Percentiles rank a stretch among this genome's conserved stretches.
Conservation (phyloP, 305 asterid genomes). For the Fraxinus albicans region DNA sequence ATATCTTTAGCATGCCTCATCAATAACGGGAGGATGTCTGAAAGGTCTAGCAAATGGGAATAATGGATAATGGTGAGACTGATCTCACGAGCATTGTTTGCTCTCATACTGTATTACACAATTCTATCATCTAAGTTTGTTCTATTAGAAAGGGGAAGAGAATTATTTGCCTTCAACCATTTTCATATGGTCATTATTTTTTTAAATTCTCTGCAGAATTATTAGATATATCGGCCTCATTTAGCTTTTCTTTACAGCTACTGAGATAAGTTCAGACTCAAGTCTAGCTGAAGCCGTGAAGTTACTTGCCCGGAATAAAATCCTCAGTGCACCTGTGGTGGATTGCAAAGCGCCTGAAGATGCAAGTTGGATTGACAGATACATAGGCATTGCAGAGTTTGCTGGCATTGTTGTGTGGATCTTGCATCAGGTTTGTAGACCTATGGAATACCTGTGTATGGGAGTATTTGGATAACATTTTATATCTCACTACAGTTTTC, state of each 20-base stretch:
- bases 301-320: conserved; percentile 64
- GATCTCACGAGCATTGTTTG: neutral
- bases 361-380: conserved; percentile 94
- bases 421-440: conserved; percentile 63
- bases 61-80: neutral
- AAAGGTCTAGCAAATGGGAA: neutral
- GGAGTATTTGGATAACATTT: neutral
- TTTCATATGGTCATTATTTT: neutral
- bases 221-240: neutral
- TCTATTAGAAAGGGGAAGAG: neutral
- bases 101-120: neutral
- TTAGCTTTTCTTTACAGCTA: conserved; percentile 38
- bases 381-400: conserved; percentile 85
- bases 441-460: conserved; percentile 5
- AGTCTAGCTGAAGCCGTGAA: conserved; percentile 85
- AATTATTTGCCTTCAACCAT: neutral
- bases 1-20: neutral
- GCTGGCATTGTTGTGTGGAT: conserved; percentile 99
- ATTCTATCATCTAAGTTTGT: neutral
- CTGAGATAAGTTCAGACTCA: conserved; percentile 76
- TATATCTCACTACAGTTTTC: neutral
- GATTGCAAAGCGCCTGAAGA: conserved; percentile 84
- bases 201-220: neutral
- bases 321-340: conserved; percentile 87
- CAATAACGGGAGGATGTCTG: neutral